These are phyloP conservation scores for Phoma sp. DNA, from an alignment of 2,329 filamentous ascomycete species.

Conservation along the genomic window DNA sequence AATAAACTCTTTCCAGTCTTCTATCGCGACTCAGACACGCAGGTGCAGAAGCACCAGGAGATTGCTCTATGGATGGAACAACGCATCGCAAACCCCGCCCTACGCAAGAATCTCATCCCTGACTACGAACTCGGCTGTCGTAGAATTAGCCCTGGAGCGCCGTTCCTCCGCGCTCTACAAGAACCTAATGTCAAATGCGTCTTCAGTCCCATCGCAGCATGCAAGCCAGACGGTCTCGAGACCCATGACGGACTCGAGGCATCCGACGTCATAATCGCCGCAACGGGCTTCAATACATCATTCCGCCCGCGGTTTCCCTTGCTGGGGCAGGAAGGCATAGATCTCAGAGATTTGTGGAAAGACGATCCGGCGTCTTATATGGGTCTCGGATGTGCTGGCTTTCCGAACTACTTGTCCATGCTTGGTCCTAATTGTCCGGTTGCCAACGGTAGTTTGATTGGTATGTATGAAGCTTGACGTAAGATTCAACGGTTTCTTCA, in stretches of 20 bases:
- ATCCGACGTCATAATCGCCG: conserved; percentile 15
- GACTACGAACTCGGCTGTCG: conserved; percentile 14
- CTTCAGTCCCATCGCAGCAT: conserved; percentile 6
- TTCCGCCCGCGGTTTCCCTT: conserved; percentile 13
- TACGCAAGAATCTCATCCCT: conserved; percentile 13
- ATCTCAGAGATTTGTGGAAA: conserved; percentile 10
- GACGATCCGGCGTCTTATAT: conserved; percentile 13
- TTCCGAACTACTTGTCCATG: conserved; percentile 17
- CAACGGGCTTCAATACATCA: conserved; percentile 16
- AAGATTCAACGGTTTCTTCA: no score
- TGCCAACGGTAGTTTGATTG: conserved; percentile 18
- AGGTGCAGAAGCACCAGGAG: not conserved
- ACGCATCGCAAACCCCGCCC: conserved; percentile 1
- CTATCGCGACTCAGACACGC: conserved; percentile 1
- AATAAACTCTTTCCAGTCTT: conserved; percentile 15
- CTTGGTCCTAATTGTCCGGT: conserved; percentile 19
- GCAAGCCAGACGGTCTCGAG: conserved; percentile 5
- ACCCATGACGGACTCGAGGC: not conserved
- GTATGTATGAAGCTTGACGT: not conserved
- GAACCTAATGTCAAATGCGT: conserved; percentile 12
- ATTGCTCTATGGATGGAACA: not conserved
- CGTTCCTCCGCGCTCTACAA: conserved; percentile 9
- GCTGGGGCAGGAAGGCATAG: conserved; percentile 1
- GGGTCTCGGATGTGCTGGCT: conserved; percentile 11
- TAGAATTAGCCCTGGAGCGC: conserved; percentile 14